phyloP scores from a whole-genome alignment of 768 basidiomycete species.

The Auriscalpium orientale region DNA sequence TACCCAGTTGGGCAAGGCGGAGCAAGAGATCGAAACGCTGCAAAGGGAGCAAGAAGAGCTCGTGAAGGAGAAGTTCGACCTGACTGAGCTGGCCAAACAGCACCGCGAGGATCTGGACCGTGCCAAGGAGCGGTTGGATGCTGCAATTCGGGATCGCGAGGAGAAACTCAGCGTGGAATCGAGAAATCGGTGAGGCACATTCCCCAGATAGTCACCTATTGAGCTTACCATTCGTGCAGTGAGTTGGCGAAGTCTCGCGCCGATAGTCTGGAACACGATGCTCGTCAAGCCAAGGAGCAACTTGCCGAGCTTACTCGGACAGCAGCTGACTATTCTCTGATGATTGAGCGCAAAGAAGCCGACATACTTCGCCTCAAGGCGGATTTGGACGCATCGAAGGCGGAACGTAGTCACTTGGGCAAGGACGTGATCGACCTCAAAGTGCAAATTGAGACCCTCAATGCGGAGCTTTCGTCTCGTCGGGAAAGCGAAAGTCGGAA shows the following conservation, averaged over 20 bases:
- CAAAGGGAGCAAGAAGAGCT: constrained; percentile 54
- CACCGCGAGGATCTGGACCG: constrained; percentile 76
- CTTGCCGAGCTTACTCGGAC: constrained; percentile 71
- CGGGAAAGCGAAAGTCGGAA: constrained; percentile 46
- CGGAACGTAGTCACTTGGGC: constrained; percentile 44
- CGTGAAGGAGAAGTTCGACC: constrained; percentile 58
- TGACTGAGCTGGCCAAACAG: constrained; percentile 57
- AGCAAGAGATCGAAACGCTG: constrained; percentile 51
- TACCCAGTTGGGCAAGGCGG: constrained; percentile 48
- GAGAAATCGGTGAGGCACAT: constrained; percentile 48
- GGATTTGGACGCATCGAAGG: constrained; percentile 47
- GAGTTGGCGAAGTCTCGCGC: constrained; percentile 53
- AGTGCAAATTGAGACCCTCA: constrained; percentile 57
- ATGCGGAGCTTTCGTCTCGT: constrained; percentile 53
- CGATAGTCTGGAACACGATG: constrained; percentile 57
- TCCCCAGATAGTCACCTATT: not conserved
- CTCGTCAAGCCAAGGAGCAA: constrained; percentile 68
- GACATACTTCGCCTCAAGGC: constrained; percentile 48
- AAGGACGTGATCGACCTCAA: constrained; percentile 65
- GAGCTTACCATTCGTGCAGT: constrained; percentile 29
- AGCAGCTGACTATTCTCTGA: constrained; percentile 63
- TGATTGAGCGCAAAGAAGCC: constrained; percentile 72
- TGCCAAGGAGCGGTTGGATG: constrained; percentile 69
- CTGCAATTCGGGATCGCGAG: constrained; percentile 58
- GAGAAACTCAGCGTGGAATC: constrained; percentile 59